Conservation (phyloP, 305 asterid species). For the Andrographis paniculata region DNA sequence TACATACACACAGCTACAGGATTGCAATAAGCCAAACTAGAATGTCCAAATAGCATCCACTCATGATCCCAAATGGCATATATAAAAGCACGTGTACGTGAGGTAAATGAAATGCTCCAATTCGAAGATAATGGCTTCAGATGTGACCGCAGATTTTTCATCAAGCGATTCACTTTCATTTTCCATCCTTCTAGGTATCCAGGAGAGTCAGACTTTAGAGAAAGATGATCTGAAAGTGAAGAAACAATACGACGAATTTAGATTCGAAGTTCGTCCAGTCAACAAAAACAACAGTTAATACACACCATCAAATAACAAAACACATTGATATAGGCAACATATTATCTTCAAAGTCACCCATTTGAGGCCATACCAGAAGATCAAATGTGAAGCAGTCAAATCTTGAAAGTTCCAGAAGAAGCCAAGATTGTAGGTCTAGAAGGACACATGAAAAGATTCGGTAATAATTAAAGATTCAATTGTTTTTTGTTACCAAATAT, state of each 20-base stretch:
- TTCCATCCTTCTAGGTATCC: conserved; percentile 35
- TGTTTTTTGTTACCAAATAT: too few relatives aligned
- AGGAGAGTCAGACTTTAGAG: conserved; percentile 19
- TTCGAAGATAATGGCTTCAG: conserved; percentile 28
- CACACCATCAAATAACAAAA: conserved; percentile 21
- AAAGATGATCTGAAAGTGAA: conserved; percentile 14
- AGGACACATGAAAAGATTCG: conserved; percentile 27
- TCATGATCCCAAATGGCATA: conserved; percentile 14
- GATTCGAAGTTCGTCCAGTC: conserved; percentile 27
- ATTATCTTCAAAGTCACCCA: conserved; percentile 20
- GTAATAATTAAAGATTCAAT: too few relatives aligned
- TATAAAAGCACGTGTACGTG: conserved; percentile 23
- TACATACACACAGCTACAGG: conserved; percentile 13
- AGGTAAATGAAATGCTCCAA: conserved; percentile 10
- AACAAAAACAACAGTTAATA: neutral
- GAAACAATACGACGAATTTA: conserved; percentile 28
- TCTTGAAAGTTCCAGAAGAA: conserved; percentile 13
- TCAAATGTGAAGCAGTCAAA: conserved; percentile 20
- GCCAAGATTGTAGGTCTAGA: conserved; percentile 16
- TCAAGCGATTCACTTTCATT: conserved; percentile 58
- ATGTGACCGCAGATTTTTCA: conserved; percentile 31
- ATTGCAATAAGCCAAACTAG: conserved; percentile 12
- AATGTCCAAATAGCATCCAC: conserved; percentile 11
- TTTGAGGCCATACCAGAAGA: conserved; percentile 18
- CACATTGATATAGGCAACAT: conserved; percentile 13